Percentiles rank a stretch among this genome's conserved stretches.
These are phyloP conservation scores for Raffaelea albimanens DNA, from an alignment of 2,329 filamentous ascomycete species.

Conservation along the genomic window DNA sequence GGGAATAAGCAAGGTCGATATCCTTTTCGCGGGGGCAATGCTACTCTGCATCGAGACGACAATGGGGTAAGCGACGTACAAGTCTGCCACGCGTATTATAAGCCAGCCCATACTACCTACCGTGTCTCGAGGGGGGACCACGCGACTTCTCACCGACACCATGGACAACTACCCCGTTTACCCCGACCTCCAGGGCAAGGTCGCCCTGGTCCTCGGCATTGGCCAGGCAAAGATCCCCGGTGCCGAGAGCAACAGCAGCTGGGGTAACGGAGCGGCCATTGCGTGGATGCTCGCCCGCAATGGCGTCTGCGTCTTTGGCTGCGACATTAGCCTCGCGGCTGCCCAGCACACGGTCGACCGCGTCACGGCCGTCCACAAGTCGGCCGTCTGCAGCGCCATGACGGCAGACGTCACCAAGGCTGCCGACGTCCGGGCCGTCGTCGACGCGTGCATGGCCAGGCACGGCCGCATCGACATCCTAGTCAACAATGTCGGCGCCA, in stretches of 20 bases:
- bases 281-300: slow-evolving; percentile 29
- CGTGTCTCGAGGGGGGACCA: too few relatives aligned
- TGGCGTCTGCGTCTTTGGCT: slow-evolving; percentile 31
- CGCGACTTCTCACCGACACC: not conserved
- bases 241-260: slow-evolving; percentile 18
- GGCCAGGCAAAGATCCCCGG: slow-evolving; percentile 19
- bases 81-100: too few relatives aligned
- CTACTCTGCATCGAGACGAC: too few relatives aligned
- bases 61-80: too few relatives aligned
- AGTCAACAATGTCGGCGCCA: slow-evolving; percentile 55
- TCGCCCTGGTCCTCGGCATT: slow-evolving; percentile 26
- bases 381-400: slow-evolving; percentile 17
- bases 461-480: slow-evolving; percentile 54
- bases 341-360: slow-evolving; percentile 20
- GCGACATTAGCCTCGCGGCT: slow-evolving; percentile 26
- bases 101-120: too few relatives aligned
- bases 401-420: slow-evolving; percentile 41
- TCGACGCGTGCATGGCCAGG: slow-evolving; percentile 29
- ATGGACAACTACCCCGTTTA: slow-evolving; percentile 5
- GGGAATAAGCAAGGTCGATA: too few relatives aligned
- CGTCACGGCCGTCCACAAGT: slow-evolving; percentile 17
- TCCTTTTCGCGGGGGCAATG: too few relatives aligned
- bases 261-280: slow-evolving; percentile 32
- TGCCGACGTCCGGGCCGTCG: slow-evolving; percentile 35
- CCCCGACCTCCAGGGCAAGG: slow-evolving; percentile 24